Conservation (phyloP, 2,329 filamentous ascomycete genomes). For the Diplodia scrobiculata region DNA sequence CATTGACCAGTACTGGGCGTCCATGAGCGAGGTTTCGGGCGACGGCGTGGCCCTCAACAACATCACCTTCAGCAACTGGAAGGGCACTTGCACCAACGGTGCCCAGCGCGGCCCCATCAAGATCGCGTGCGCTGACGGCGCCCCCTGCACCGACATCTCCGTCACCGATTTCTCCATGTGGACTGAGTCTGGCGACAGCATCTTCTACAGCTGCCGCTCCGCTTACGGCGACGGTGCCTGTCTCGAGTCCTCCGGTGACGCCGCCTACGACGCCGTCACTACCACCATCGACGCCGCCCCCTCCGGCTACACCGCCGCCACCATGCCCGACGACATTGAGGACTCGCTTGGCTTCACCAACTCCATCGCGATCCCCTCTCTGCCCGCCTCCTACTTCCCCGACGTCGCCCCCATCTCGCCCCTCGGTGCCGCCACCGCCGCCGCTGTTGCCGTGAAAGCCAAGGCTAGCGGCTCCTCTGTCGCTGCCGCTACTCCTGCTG, state of each 20-base stretch:
- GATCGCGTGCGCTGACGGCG: conserved; percentile 54
- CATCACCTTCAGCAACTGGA: conserved; percentile 60
- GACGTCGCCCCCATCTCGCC: conserved; percentile 40
- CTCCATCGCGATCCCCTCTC: conserved; percentile 48
- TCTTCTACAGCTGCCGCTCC: conserved; percentile 52
- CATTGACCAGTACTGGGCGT: conserved; percentile 58
- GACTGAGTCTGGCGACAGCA: conserved; percentile 51
- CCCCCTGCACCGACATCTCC: conserved; percentile 57
- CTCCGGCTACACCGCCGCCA: conserved; percentile 44
- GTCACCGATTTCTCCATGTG: conserved; percentile 58
- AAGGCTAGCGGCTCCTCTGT: not conserved
- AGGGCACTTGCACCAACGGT: conserved; percentile 56
- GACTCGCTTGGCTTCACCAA: conserved; percentile 39
- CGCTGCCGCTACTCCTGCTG: not conserved
- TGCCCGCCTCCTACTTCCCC: conserved; percentile 48
- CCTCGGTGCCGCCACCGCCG: conserved; percentile 27
- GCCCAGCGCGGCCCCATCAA: conserved; percentile 56
- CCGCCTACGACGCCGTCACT: conserved; percentile 38
- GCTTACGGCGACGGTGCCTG: conserved; percentile 55
- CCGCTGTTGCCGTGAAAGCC: conserved; percentile 2
- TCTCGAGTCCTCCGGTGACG: conserved; percentile 42
- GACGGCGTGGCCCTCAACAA: conserved; percentile 57
- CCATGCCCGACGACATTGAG: conserved; percentile 43
- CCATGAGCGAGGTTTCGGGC: conserved; percentile 48
- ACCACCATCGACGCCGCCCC: conserved; percentile 44